A percentile compares a stretch with the other conserved stretches of the same genome.
Conservation (phyloP, 495 filamentous ascomycete species). For the Daldinia concentrica region DNA sequence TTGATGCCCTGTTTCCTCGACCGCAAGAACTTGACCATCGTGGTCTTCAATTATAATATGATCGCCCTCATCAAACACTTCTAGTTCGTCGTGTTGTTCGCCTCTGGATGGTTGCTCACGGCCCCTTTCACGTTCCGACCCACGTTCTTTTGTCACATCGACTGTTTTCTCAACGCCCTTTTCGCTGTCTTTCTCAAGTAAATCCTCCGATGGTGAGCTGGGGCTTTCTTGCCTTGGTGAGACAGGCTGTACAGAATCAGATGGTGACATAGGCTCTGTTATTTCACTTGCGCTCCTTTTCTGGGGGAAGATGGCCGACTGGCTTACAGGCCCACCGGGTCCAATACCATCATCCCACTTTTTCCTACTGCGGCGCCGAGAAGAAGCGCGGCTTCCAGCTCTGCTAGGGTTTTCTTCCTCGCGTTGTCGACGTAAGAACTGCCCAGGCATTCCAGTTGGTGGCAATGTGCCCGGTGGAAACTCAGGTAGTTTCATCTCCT, state of each 20-base stretch:
- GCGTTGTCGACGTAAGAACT: constrained; percentile 83
- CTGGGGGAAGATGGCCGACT: constrained; percentile 87
- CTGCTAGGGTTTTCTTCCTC: constrained; percentile 73
- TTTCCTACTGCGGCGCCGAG: constrained; percentile 71
- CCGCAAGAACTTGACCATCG: constrained; percentile 82
- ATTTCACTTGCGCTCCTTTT: constrained; percentile 58
- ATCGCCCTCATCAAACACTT: constrained; percentile 84
- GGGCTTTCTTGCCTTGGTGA: constrained; percentile 45
- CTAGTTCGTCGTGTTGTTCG: constrained; percentile 55
- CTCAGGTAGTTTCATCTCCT: constrained; percentile 66
- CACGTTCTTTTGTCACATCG: constrained; percentile 26
- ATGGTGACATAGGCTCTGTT: constrained; percentile 38
- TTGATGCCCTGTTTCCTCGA: constrained; percentile 46
- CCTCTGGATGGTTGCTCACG: constrained; percentile 39
- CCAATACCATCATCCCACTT: constrained; percentile 75
- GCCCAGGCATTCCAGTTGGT: constrained; percentile 75
- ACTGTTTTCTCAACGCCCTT: constrained; percentile 34
- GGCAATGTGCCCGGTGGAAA: constrained; percentile 82
- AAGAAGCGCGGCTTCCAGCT: constrained; percentile 65
- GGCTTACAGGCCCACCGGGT: constrained; percentile 86
- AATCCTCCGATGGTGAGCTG: constrained; percentile 27
- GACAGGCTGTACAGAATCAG: constrained; percentile 28
- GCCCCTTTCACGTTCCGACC: constrained; percentile 46
- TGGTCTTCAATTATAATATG: constrained; percentile 85
- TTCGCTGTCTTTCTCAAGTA: constrained; percentile 32